Conservation (phyloP, 805 yeast genomes). For the Ogataea allantospora region DNA sequence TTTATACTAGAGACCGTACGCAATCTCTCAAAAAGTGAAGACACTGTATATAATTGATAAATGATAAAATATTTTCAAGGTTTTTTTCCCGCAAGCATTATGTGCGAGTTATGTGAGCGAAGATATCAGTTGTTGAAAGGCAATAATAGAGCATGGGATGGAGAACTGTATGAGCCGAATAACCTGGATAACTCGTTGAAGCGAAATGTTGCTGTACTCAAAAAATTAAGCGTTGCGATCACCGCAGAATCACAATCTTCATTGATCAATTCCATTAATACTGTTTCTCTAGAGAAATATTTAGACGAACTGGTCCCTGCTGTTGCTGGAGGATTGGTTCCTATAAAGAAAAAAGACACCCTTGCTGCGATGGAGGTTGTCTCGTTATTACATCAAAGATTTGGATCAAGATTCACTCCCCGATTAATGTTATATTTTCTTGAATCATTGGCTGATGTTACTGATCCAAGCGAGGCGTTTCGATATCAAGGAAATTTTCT, state of each 20-base stretch:
- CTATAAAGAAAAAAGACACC: slow-evolving; percentile 54
- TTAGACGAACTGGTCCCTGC: slow-evolving; percentile 66
- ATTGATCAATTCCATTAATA: slow-evolving; percentile 58
- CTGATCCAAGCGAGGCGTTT: slow-evolving; percentile 33
- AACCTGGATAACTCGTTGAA: slow-evolving; percentile 71
- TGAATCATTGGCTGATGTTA: slow-evolving; percentile 23
- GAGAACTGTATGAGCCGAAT: slow-evolving; percentile 37
- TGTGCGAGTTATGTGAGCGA: slow-evolving; percentile 10
- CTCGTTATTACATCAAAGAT: slow-evolving; percentile 76
- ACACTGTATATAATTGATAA: slow-evolving; percentile 13
- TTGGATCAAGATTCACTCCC: slow-evolving; percentile 52
- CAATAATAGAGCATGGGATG: slow-evolving; percentile 55
- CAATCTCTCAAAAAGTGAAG: slow-evolving; percentile 1
- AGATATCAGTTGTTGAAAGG: slow-evolving; percentile 36
- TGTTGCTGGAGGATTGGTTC: slow-evolving; percentile 58
- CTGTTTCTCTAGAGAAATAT: slow-evolving; percentile 70
- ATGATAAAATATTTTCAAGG: neutral
- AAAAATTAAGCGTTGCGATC: slow-evolving; percentile 59
- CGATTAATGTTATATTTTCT: slow-evolving; percentile 42
- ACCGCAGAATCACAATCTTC: slow-evolving; percentile 47
- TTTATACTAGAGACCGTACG: slow-evolving; percentile 64
- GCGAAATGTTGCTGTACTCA: slow-evolving; percentile 77
- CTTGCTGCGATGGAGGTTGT: slow-evolving; percentile 63
- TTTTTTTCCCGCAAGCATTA: slow-evolving; percentile 1
- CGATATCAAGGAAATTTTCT: slow-evolving; percentile 46